Evolutionary conservation across 1,284 basidiomycete genomes (phyloP), one percentile per base, ranked within the genome.

Genomic region (Ceraceosorus guamensis): DNA sequence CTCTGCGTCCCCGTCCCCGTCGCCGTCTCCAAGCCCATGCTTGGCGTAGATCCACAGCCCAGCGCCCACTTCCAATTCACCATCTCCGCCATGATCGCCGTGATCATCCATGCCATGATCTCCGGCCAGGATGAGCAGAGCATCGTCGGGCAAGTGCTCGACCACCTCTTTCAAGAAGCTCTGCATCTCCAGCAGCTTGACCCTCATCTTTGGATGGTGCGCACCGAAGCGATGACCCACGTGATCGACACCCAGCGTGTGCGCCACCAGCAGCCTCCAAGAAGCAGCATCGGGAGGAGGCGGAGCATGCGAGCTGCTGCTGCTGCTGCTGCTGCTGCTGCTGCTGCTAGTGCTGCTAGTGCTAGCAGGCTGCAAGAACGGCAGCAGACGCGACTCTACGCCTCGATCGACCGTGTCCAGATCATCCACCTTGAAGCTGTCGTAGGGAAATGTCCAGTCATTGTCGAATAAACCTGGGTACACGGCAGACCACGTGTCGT

Each of bases 381-480:
- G 87, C 64, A 91, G 85, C n/a, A 98, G 81, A 68, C 90, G 85
- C 11, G 79, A 70, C 45, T 87, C 85, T 55, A 98, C 91, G 7
- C 93, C 92, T 51, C 87, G 81, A 71, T 98, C 95, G 39, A 98
- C 95, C 0, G 89, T 88, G 72, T 98, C 90, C 14, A 98, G 81
- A 74, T 98, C 95, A 77, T 97, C 93, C 58, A 99, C 93, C 76
- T 98, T 93, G 82, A 99, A 98, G 0, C 91, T 96, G 77, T 96
- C 91, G 75, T 86, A 97, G 0, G 91, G 86, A 75, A 85, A 87
- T 0, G 84, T 81, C 78, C 87, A 84, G 62, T 87, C 85, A 3
- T 45, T 71, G 46, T 83, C 81, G 63, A 96, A 91, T 1, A 84
- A 78, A 50, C 82, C 77, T 0, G 92, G 89, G 73, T 92, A 98